phyloP scores from a whole-genome alignment of 2,329 filamentous ascomycete species.

The Ophiostoma sp. region DNA sequence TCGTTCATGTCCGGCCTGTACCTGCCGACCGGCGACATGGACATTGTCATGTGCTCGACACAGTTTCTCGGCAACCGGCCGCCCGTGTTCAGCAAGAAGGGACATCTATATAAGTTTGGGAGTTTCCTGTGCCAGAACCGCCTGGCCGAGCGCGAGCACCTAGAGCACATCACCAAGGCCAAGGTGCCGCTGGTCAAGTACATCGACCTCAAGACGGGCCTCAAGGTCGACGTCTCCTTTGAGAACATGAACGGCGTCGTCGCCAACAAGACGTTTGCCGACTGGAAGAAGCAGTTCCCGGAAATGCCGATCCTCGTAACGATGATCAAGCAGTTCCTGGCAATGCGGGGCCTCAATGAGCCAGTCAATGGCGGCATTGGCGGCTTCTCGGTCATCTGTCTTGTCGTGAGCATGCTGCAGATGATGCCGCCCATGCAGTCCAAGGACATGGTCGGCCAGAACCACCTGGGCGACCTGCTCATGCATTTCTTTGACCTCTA shows the following conservation, averaged over 20 bases:
- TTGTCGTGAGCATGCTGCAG: slow-evolving; percentile 84
- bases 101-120: slow-evolving; percentile 57
- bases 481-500: slow-evolving; percentile 88
- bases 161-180: slow-evolving; percentile 66
- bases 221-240: slow-evolving; percentile 90
- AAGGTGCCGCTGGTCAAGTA: slow-evolving; percentile 93
- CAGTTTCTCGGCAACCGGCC: slow-evolving; percentile 51
- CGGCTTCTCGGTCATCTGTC: slow-evolving; percentile 88
- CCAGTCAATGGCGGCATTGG: slow-evolving; percentile 86
- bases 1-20: slow-evolving; percentile 82
- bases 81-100: slow-evolving; percentile 47
- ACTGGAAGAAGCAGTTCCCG: slow-evolving; percentile 75
- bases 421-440: slow-evolving; percentile 66
- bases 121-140: slow-evolving; percentile 50
- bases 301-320: slow-evolving; percentile 82
- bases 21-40: slow-evolving; percentile 77
- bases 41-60: slow-evolving; percentile 69
- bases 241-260: slow-evolving; percentile 79
- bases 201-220: slow-evolving; percentile 66
- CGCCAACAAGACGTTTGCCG: slow-evolving; percentile 72
- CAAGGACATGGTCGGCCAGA: slow-evolving; percentile 50
- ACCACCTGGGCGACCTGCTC: slow-evolving; percentile 73
- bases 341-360: slow-evolving; percentile 87
- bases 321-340: slow-evolving; percentile 84
- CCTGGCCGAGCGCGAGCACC: slow-evolving; percentile 52